phyloP scores from a whole-genome alignment of 2,329 filamentous ascomycete species.

The Fusarium marasasianum region DNA sequence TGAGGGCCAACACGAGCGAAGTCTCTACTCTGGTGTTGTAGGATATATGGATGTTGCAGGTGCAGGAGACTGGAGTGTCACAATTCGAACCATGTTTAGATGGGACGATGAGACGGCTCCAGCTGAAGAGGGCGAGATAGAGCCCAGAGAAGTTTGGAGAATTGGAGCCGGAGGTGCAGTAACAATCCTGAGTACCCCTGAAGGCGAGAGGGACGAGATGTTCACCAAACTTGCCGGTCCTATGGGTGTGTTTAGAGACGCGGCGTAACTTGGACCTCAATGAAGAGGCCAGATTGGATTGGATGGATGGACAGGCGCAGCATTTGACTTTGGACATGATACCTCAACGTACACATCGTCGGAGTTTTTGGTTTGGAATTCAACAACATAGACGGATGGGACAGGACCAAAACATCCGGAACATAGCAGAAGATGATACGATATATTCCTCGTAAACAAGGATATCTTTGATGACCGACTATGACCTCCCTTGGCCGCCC shows the following conservation, averaged over 20 bases:
- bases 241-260: slow-evolving; percentile 58
- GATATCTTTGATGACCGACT: slow-evolving; percentile 25
- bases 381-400: slow-evolving; percentile 41
- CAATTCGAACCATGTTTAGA: slow-evolving; percentile 83
- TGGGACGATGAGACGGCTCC: slow-evolving; percentile 68
- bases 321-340: slow-evolving; percentile 38
- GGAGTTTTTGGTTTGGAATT: slow-evolving; percentile 43
- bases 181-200: slow-evolving; percentile 81
- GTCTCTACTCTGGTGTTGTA: slow-evolving; percentile 87
- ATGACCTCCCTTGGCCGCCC: slow-evolving; percentile 2
- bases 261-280: slow-evolving; percentile 33
- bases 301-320: slow-evolving; percentile 2
- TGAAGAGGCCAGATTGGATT: background rate
- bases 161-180: slow-evolving; percentile 92
- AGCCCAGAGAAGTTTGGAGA: slow-evolving; percentile 72
- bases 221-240: slow-evolving; percentile 74
- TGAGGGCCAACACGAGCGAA: slow-evolving; percentile 70
- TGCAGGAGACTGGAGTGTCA: slow-evolving; percentile 88
- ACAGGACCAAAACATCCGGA: slow-evolving; percentile 4
- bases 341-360: slow-evolving; percentile 49
- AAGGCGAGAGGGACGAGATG: slow-evolving; percentile 93
- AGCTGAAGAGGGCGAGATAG: slow-evolving; percentile 43
- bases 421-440: slow-evolving; percentile 7
- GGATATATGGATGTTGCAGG: slow-evolving; percentile 91
- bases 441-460: slow-evolving; percentile 20